Evolutionary conservation across 75 land plant species (phyloP), one percentile per base, ranked within the genome.

Genomic region (Picea sitchensis): DNA sequence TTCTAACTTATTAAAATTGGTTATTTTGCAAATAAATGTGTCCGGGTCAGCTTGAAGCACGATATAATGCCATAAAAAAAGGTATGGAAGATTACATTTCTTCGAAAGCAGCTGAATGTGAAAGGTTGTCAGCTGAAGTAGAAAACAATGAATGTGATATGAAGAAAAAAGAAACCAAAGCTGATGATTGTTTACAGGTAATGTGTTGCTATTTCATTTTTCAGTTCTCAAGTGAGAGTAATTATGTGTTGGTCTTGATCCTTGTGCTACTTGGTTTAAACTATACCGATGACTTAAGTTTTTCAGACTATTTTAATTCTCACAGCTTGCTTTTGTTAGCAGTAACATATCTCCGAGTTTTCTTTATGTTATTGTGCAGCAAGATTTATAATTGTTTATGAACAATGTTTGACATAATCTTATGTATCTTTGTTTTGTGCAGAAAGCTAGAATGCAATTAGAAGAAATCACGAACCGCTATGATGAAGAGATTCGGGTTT

Each of bases 401-500:
- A 36, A 13, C 20, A 51, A 9, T 67, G 44, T 34, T 34, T 67
- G 36, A 14, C 6, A 34, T 30, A 67, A 14, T 12, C 17, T 34
- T 38, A 67, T 32, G 38, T 17, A 3, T 67, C 41, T 67, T 36
- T 67, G 30, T 64, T 64, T 23, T 2, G 20, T 67, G 20, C 71
- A 67, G 71, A 67, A 67, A 67, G n/a, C 71, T 36, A 67, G 17
- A 67, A 15, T 18, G 36, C 47, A 67, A 67, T 34, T 67, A 34
- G 44, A 67, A 67, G 71, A 67, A 32, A 15, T 67, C 71, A 67
- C 20, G 20, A 82, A 20, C 56, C 85, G 84, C 77, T 80, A 38
- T 30, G 86, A 86, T 34, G 85, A 80, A 73, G 85, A 86, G 79
- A 81, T 80, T 36, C 81, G 82, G 69, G 26, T 64, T 62, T 75